Evolutionary conservation across 1,284 basidiomycete genomes (phyloP).

Genomic region (Trichosporon asahii): DNA sequence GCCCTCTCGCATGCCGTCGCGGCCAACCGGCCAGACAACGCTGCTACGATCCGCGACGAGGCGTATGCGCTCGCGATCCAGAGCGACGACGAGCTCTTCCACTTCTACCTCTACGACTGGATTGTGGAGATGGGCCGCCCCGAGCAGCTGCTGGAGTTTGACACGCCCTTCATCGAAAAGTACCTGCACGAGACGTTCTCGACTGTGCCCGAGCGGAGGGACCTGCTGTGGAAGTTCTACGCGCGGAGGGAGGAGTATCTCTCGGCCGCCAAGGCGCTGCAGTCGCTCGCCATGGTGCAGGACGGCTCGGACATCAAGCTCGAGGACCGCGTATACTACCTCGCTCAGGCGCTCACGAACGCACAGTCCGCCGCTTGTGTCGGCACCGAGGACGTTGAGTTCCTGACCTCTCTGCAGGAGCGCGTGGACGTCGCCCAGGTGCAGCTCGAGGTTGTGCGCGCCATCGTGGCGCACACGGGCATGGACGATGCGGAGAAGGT

Average conservation of each 20-base stretch:
- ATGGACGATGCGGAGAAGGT: constrained; percentile 57
- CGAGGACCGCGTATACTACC: constrained; percentile 74
- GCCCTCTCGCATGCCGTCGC: constrained; percentile 33
- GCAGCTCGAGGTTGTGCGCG: constrained; percentile 71
- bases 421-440: constrained; percentile 96
- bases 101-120: constrained; percentile 93
- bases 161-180: constrained; percentile 62
- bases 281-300: constrained; percentile 65
- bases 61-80: constrained; percentile 64
- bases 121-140: constrained; percentile 72
- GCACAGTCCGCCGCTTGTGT: constrained; percentile 84
- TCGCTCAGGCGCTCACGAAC: constrained; percentile 89
- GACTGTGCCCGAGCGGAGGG: constrained; percentile 62
- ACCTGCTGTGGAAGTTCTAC: constrained; percentile 95
- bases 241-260: constrained; percentile 82
- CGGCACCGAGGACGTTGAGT: constrained; percentile 76
- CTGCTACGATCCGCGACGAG: constrained; percentile 44
- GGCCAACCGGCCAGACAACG: constrained; percentile 3
- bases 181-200: constrained; percentile 60
- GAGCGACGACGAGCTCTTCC: constrained; percentile 87
- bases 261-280: constrained; percentile 81
- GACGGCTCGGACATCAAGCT: constrained; percentile 51
- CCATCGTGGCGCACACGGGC: constrained; percentile 49
- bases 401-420: constrained; percentile 89
- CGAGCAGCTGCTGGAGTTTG: constrained; percentile 72